These are phyloP conservation scores for Botryobasidium botryosum DNA, from an alignment of 768 basidiomycete genomes.

Conservation along the genomic window DNA sequence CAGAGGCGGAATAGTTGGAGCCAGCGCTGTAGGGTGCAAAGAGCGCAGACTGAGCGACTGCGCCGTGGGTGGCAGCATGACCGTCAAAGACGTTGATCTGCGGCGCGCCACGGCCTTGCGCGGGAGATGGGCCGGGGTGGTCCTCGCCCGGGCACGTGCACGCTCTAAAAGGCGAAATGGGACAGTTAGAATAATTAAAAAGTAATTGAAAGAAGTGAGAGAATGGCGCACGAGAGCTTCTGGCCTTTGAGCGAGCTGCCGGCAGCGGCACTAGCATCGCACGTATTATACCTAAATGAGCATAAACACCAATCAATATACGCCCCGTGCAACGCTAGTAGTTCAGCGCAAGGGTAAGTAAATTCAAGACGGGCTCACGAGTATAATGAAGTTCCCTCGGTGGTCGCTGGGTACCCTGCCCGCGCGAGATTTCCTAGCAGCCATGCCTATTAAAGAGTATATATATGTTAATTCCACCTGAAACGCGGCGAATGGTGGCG, in stretches of 20 bases:
- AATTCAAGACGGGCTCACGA: constrained; percentile 28
- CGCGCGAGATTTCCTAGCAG: constrained; percentile 78
- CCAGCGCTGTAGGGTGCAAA: constrained; percentile 43
- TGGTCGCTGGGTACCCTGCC: constrained; percentile 62
- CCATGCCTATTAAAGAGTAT: no score
- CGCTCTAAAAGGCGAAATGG: constrained; percentile 19
- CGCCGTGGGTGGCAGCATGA: constrained; percentile 30
- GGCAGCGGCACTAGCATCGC: constrained; percentile 46
- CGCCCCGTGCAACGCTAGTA: no score
- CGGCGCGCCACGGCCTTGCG: constrained; percentile 49
- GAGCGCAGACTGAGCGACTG: constrained; percentile 55
- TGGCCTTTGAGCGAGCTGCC: no score
- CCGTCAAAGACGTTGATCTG: constrained; percentile 77
- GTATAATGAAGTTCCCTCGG: constrained; percentile 75
- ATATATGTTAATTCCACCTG: no score
- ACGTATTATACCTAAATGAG: constrained; percentile 36
- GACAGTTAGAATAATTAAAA: not conserved
- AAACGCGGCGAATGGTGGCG: no score
- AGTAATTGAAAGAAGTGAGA: constrained; percentile 9
- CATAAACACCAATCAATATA: no score
- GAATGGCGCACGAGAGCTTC: constrained; percentile 50
- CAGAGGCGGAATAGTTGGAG: constrained; percentile 22
- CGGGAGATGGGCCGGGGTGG: constrained; percentile 51
- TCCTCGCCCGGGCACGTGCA: constrained; percentile 63
- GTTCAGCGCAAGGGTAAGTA: not conserved